Evolutionary conservation across 768 basidiomycete genomes (phyloP), one percentile per base, ranked within the genome.

Genomic region (Nidula microcarpa): DNA sequence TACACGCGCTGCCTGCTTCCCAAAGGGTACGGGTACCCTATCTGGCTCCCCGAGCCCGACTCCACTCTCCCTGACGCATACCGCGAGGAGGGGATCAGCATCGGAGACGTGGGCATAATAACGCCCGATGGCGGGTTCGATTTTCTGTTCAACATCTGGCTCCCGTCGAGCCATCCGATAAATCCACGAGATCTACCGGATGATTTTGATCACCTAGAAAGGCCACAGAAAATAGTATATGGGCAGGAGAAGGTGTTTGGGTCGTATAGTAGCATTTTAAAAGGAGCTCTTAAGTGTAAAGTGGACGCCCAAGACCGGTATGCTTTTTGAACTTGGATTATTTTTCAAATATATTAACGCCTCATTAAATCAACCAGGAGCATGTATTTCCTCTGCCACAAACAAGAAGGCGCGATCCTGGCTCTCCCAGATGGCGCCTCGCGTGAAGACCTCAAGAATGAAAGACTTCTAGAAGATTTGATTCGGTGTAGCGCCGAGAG

Each of bases 51-150:
- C 4, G 64, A 69, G 32, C 65, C 66, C 8, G 61, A 65, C 41
- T 51, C 47, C 33, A 53, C 39, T 7, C 55, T 67, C 8, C 65
- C 65, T 18, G 48, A 51, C 4, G 58, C 59, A 16, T 64, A 67
- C 46, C 60, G 57, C 45, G 55, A 53, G 4, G 51, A 61, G 37
- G 73, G 72, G 0, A 62, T 70, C 41, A 65, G 53, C 30, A 70
- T 74, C 39, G 74, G 74, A 1, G 74, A 75, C 49, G 69, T 75
- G 9, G 71, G 71, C 9, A 61, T 73, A n/a, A 53, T 75, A 17
- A 62, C 68, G 2, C 61, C 61, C 14, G 56, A 63, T 49, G 74
- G 73, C 47, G 56, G 55, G 5, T 76, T 76, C 33, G 65, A 68
- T 49, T 66, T 68, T 43, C 63, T 72, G 4, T 75, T 74, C 61